Evolutionary conservation across 805 yeast genomes (phyloP), one percentile per base, ranked within the genome.

Genomic region (Kockiozyma suomiensis): DNA sequence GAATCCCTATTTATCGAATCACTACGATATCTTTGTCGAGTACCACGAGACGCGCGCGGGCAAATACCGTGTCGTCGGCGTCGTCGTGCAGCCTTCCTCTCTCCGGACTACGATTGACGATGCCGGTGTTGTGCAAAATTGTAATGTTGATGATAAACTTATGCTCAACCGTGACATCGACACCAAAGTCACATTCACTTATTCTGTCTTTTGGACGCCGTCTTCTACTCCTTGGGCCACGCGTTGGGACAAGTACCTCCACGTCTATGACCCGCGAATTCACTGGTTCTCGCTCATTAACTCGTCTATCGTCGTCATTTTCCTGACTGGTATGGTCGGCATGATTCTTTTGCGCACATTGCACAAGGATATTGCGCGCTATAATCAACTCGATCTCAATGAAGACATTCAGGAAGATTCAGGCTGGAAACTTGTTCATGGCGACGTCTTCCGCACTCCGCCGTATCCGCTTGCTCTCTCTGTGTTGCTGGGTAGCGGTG

Each of bases 361-460:
- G 71, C 87, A 84, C 72, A 86, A 83, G 70, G 99, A 94, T 73
- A 89, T 94, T 68, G 81, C 86, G 58, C 85, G 87, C 69, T 94
- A 94, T 76, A 93, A 93, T 72, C 96, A 89, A 72, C 82, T 93
- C 65, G 90, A 88, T 71, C 80, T 93, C 68, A 94, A 88, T 71
- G 81, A 77, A 50, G 90, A 86, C 68, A 83, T 90, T 54, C 85
- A 90, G 64, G 97, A 91, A 70, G 98, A 94, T 73, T 82, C 91
- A 71, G 99, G 99, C 41, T 94, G 99, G 99, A 94, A 94, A 73
- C 81, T 94, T 65, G 86, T 91, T 41, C 96, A 92, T 69, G 98
- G 97, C 63, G 98, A 93, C 73, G 91, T 93, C 32, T 93, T 93
- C 78, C 83, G 98, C 74, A 76, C 92, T 7, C 98, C 98, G 45